Evolutionary conservation across 306 rosid species (phyloP), one percentile per base, ranked within the genome.

Genomic region (Prunus mume): DNA sequence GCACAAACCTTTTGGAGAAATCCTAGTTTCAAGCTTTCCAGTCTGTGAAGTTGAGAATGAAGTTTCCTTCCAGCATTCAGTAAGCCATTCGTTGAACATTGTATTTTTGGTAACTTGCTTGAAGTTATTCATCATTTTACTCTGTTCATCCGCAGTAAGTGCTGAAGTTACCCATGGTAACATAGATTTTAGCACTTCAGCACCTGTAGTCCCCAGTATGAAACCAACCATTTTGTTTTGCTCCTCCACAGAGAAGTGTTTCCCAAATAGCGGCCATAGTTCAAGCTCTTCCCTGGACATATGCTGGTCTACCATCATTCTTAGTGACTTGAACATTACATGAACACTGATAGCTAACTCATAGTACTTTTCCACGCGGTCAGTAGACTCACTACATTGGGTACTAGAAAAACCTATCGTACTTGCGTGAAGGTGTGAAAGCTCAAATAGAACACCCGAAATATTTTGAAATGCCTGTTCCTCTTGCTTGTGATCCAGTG

Each of bases 131-230:
- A 92, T 88, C 97, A 90, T 70, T 79, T 86, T 81, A 83, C 77
- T 87, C 77, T 85, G 91, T 83, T 92, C 96, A 66, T 88, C 96
- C 84, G 87, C 82, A 38, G 92, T 86, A 73, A 90, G 96, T 71
- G 96, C 97, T 79, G 93, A 84, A 83, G 88, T 90, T 66, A 92
- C 96, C 97, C 97, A 92, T 1, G 97, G 93, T 74, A 92, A 80
- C 96, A 92, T 90, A 69, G 93, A 86, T 76, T 86, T 88, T 64
- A 92, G 96, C 61, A 92, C 92, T 78, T 88, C 97, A 76, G 96
- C 97, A 70, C 97, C 91, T 27, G 97, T 92, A 69, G 97, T 92
- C 70, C 97, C 97, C 82, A 92, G 84, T 64, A 92, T 92, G 64
- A 91, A 88, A 19, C 93, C 91, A 57, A 90, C 86, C 79, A 90